phyloP scores from a whole-genome alignment of 139 green algal species.

The Haematococcus lacustris region DNA sequence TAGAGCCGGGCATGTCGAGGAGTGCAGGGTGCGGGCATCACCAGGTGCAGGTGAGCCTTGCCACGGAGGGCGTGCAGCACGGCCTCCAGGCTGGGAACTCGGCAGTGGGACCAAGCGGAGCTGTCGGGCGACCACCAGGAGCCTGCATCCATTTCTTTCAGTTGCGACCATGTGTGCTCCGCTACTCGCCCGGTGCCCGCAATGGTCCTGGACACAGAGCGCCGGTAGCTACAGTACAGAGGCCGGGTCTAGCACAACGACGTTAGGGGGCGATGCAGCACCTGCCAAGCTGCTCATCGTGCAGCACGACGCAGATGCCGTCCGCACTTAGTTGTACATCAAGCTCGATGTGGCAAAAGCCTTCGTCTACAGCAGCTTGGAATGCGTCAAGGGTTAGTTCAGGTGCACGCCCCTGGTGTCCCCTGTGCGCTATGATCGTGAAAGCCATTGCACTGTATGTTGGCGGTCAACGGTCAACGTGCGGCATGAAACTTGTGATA shows the following conservation, averaged over 20 bases:
- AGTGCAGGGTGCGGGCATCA: too few species aligned
- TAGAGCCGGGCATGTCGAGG: too few species aligned
- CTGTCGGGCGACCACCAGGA: background rate
- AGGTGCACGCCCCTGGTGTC: conserved; percentile 13
- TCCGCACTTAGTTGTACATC: conserved; percentile 36
- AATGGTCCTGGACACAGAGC: too few species aligned
- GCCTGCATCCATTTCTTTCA: background rate
- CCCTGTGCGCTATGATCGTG: conserved; percentile 31
- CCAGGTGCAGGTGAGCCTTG: background rate
- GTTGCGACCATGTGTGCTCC: background rate
- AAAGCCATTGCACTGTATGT: conserved; percentile 13
- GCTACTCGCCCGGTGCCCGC: background rate
- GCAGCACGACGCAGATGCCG: conserved; percentile 17
- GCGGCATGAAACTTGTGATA: background rate
- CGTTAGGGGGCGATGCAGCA: too few species aligned
- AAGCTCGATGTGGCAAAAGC: conserved; percentile 36
- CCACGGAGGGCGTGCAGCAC: background rate
- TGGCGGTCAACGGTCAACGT: too few species aligned
- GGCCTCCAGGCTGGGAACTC: background rate
- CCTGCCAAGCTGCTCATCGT: background rate
- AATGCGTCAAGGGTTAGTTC: conserved; percentile 39
- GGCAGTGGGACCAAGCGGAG: background rate
- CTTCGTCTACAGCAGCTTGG: conserved; percentile 17
- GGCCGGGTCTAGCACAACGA: too few species aligned
- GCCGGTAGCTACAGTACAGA: too few species aligned